Conservation (phyloP, 805 yeast species). For the Citeromyces nyonsensis region DNA sequence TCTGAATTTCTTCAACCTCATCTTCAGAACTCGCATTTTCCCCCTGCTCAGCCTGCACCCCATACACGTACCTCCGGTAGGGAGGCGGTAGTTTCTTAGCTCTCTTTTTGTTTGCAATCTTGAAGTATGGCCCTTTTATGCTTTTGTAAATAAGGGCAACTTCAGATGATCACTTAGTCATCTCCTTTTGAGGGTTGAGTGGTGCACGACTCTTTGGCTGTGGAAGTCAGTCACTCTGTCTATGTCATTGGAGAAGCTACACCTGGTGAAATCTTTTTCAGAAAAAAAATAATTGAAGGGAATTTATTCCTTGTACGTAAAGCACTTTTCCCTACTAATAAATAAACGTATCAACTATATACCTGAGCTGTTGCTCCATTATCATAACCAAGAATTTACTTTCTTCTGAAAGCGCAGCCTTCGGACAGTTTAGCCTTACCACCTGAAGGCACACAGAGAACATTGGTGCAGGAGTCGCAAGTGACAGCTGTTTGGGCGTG, state of each 20-base stretch:
- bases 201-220: too few relatives aligned
- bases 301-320: too few relatives aligned
- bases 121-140: background rate
- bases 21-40: conserved; percentile 12
- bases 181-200: too few relatives aligned
- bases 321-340: too few relatives aligned
- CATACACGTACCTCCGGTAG: conserved; percentile 58
- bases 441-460: conserved; percentile 98
- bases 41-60: conserved; percentile 15
- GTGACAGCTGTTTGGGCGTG: conserved; percentile 99
- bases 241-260: too few relatives aligned
- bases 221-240: too few relatives aligned
- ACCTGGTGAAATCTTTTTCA: too few relatives aligned
- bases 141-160: too few relatives aligned
- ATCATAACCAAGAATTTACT: conserved; percentile 36
- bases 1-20: conserved; percentile 13
- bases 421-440: conserved; percentile 99
- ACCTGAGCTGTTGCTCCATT: too few relatives aligned
- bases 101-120: conserved; percentile 78
- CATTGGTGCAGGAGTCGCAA: conserved; percentile 97
- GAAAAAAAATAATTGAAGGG: too few relatives aligned
- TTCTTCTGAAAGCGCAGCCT: conserved; percentile 99
- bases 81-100: conserved; percentile 65
- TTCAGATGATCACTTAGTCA: too few relatives aligned
- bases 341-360: too few relatives aligned